Evolutionary conservation across 805 yeast species (phyloP).

Genomic region (Wickerhamiella musiphila): DNA sequence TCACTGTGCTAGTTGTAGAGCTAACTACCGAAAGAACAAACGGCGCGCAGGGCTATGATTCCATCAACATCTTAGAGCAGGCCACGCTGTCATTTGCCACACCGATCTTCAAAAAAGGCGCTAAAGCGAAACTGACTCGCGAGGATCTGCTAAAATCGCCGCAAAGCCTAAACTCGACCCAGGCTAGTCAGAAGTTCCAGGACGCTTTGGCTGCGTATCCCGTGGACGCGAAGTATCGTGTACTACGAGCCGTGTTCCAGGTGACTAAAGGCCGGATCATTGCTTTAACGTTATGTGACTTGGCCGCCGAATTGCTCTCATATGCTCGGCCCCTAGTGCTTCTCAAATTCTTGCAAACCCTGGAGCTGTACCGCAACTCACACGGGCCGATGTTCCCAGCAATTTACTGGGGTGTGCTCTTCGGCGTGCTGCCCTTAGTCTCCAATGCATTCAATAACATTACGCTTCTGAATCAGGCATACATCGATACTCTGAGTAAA

Average conservation of each 20-base stretch:
- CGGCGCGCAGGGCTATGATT: slow-evolving; percentile 7
- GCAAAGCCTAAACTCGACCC: slow-evolving; percentile 10
- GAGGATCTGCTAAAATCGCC: slow-evolving; percentile 14
- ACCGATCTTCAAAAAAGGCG: slow-evolving; percentile 8
- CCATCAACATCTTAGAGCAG: slow-evolving; percentile 11
- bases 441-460: slow-evolving; percentile 2
- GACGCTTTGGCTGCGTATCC: slow-evolving; percentile 3
- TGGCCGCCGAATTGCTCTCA: slow-evolving; percentile 5
- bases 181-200: slow-evolving; percentile 7
- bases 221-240: slow-evolving; percentile 6
- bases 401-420: slow-evolving; percentile 2
- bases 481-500: slow-evolving; percentile 1
- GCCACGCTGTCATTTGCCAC: slow-evolving; percentile 10
- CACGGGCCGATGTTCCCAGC: slow-evolving; percentile 1
- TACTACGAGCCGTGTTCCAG: slow-evolving; percentile 7
- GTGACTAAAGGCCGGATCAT: too few species aligned
- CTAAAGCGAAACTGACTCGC: slow-evolving; percentile 5
- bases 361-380: slow-evolving; percentile 3
- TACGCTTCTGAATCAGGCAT: slow-evolving; percentile 1
- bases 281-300: slow-evolving; percentile 1
- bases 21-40: slow-evolving; percentile 3
- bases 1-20: too few species aligned
- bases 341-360: slow-evolving; percentile 5
- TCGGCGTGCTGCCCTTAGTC: slow-evolving; percentile 4
- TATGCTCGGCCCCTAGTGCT: slow-evolving; percentile 9